These are phyloP conservation scores for Sporothrix phasma DNA, from an alignment of 2,329 filamentous ascomycete genomes.

Conservation along the genomic window DNA sequence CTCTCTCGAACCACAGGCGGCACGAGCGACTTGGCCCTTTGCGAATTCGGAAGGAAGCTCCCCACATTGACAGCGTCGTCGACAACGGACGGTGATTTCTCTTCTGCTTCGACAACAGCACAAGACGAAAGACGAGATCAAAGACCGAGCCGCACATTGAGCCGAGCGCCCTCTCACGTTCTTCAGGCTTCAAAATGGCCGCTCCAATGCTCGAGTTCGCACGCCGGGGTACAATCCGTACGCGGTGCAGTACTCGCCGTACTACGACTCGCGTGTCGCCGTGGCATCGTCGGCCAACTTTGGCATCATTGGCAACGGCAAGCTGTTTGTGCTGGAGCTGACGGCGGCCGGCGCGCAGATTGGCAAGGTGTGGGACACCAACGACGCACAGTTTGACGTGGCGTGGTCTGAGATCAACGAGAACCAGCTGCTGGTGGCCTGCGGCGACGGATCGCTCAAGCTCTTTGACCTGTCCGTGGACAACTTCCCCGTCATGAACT, in stretches of 20 bases:
- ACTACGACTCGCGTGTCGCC: conserved; percentile 89
- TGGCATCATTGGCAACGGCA: conserved; percentile 91
- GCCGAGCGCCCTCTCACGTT: no score
- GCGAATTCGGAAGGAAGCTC: background rate
- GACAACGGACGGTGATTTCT: background rate
- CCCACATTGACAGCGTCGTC: background rate
- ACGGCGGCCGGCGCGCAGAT: conserved; percentile 75
- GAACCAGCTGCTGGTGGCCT: conserved; percentile 81
- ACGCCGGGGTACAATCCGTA: conserved; percentile 94
- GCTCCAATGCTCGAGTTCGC: conserved; percentile 77
- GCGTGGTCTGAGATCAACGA: conserved; percentile 95
- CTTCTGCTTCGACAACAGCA: no score
- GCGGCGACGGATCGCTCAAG: conserved; percentile 89
- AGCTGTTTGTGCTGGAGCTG: conserved; percentile 73
- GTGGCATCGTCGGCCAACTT: conserved; percentile 91
- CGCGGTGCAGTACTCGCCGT: conserved; percentile 95
- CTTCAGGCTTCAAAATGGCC: conserved; percentile 15
- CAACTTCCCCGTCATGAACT: conserved; percentile 82
- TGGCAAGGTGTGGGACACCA: conserved; percentile 84
- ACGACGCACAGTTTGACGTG: conserved; percentile 91
- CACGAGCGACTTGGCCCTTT: background rate
- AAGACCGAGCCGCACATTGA: no score
- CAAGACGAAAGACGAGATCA: no score
- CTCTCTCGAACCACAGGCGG: background rate
- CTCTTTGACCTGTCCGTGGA: conserved; percentile 77